phyloP scores from a whole-genome alignment of 805 yeast genomes.

The Wickerhamia fluorescens region DNA sequence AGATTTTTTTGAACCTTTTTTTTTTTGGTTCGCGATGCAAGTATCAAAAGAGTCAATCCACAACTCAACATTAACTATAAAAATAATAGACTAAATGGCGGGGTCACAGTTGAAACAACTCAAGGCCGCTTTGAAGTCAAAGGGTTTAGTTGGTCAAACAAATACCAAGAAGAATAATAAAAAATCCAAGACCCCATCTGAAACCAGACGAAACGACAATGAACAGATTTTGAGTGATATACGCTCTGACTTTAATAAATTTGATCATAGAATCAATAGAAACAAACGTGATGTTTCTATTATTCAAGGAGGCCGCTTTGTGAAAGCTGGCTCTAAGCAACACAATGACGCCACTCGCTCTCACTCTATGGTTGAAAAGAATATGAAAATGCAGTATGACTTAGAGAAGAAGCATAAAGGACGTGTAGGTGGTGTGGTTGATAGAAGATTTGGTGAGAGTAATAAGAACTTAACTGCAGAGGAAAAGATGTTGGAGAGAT shows the following conservation, averaged over 20 bases:
- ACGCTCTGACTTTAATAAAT: conserved; percentile 83
- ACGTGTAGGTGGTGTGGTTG: conserved; percentile 71
- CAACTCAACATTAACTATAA: no score
- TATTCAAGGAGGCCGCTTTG: conserved; percentile 37
- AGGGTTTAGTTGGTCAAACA: conserved; percentile 84
- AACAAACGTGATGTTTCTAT: conserved; percentile 49
- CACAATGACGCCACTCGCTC: conserved; percentile 27
- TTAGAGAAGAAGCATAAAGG: conserved; percentile 56
- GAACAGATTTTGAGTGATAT: conserved; percentile 48
- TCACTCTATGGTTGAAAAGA: conserved; percentile 31
- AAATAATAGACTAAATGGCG: no score
- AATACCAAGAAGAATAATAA: conserved; percentile 53
- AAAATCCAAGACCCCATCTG: conserved; percentile 46
- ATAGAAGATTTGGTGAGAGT: conserved; percentile 89
- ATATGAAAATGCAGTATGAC: conserved; percentile 54
- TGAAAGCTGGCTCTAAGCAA: conserved; percentile 34
- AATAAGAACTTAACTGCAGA: conserved; percentile 66
- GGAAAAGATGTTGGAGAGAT: conserved; percentile 92
- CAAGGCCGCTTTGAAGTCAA: conserved; percentile 66
- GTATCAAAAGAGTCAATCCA: no score
- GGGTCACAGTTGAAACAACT: conserved; percentile 84
- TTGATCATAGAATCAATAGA: conserved; percentile 69
- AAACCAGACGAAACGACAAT: conserved; percentile 64
- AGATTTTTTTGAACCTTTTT: conserved; percentile 1
- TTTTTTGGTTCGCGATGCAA: no score